Evolutionary conservation across 2,329 filamentous ascomycete species (phyloP), one percentile per base, ranked within the genome.

Genomic region (Tricladium varicosporioides): DNA sequence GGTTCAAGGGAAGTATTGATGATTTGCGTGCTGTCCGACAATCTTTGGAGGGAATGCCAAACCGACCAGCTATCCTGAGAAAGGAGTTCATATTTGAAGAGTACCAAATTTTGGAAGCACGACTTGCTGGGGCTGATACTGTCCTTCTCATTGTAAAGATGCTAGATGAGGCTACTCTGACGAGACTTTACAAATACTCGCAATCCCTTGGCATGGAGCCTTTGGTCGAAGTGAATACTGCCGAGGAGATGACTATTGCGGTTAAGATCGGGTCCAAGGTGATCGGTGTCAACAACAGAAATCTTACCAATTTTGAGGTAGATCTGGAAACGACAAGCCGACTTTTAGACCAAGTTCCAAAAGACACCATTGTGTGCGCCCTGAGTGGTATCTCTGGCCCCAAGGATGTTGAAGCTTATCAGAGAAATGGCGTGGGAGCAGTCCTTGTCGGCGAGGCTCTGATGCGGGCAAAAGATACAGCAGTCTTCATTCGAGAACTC

Each of bases 1-100:
- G 94, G 94, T 99, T 99, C 80, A 97, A 97, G 76, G 94, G 94
- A 48, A 96, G 89, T 73, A 92, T 99, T 59, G 93, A 99, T 57
- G 94, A 99, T 71, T 77, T 99, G 53, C 85, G 89, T 59, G 85
- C 88, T 33, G 94, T 97, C 31, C 85, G 94, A 46, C 89, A 93
- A 72, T 92, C 90, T 49, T 77, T 99, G n/a, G 85, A 92, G 66
- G 88, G 89, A 11, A 92, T 99, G 87, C 87, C 91, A 1, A 95
- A 97, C 71, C 83, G 94, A 52, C 95, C 94, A 2, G 95, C 93
- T 1, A 83, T 99, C 11, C 77, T 99, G 31, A 86, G 95, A 19
- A 99, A 99, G 71, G 94, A 99, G 67, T 99, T 99, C 68, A 86
- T 99, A 43, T 99, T 97, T 68, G 92, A 97, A 47, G 92, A 97